Percentiles rank a stretch among this genome's conserved stretches.
These are phyloP conservation scores for Psilocybe tampanensis DNA, from an alignment of 768 basidiomycete genomes.

Conservation along the genomic window DNA sequence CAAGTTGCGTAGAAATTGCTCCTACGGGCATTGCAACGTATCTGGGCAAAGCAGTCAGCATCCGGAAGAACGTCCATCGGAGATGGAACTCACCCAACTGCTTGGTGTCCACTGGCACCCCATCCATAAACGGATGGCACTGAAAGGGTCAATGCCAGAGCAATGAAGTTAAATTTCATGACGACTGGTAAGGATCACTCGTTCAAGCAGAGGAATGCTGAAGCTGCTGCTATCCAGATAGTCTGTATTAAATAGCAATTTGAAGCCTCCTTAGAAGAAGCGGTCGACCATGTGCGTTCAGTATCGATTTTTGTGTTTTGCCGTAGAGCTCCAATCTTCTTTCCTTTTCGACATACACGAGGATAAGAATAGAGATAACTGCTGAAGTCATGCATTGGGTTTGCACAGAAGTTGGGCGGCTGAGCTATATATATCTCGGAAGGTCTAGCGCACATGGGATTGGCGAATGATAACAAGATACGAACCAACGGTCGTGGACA, in stretches of 20 bases:
- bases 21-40: conserved; percentile 44
- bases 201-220: not conserved
- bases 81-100: conserved; percentile 39
- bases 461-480: conserved; percentile 19
- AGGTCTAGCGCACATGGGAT: conserved; percentile 7
- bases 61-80: not conserved
- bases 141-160: not conserved
- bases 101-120: conserved; percentile 46
- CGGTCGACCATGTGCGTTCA: not conserved
- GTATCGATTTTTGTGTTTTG: too few species aligned
- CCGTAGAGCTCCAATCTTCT: too few species aligned
- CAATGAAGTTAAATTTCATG: not conserved
- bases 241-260: not conserved
- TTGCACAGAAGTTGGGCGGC: not conserved
- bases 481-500: conserved; percentile 5
- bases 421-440: conserved; percentile 2
- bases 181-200: not conserved
- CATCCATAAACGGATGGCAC: conserved; percentile 31
- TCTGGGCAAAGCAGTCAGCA: conserved; percentile 19
- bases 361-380: not conserved
- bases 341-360: not conserved
- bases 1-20: not conserved
- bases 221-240: not conserved
- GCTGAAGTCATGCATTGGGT: not conserved
- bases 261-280: not conserved